Conservation (phyloP, 768 basidiomycete species). For the Psilocybe tampanensis region DNA sequence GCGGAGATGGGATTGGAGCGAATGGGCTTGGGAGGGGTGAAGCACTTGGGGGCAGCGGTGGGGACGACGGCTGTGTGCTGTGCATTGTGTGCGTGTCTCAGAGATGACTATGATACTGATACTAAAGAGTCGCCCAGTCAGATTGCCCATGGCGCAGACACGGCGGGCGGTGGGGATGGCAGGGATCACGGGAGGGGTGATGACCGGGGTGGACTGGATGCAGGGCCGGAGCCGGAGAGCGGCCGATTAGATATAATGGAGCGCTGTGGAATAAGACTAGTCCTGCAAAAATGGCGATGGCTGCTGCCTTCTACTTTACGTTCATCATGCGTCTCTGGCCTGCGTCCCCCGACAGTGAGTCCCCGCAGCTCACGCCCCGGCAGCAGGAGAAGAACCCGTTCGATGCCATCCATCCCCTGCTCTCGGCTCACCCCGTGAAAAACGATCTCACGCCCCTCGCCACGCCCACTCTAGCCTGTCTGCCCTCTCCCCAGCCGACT, state of each 20-base stretch:
- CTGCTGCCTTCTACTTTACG: conserved; percentile 10
- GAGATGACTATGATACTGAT: neutral
- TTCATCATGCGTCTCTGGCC: conserved; percentile 76
- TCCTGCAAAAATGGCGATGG: conserved; percentile 11
- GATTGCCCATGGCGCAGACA: conserved; percentile 53
- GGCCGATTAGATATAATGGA: conserved; percentile 17
- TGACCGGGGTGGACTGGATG: conserved; percentile 49
- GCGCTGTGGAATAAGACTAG: conserved; percentile 8
- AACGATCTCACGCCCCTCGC: conserved; percentile 43
- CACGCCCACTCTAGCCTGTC: conserved; percentile 48
- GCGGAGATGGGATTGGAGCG: conserved; percentile 43
- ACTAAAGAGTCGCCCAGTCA: conserved; percentile 41
- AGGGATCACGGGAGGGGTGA: conserved; percentile 52
- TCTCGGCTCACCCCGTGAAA: conserved; percentile 33
- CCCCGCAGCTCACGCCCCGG: conserved; percentile 57
- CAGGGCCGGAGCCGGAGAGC: conserved; percentile 23
- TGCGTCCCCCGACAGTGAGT: conserved; percentile 29
- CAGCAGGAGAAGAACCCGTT: conserved; percentile 59
- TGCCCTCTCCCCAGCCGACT: conserved; percentile 56
- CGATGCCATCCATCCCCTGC: conserved; percentile 48
- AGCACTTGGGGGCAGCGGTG: conserved; percentile 62
- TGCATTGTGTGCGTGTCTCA: conserved; percentile 44
- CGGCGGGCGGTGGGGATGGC: conserved; percentile 56
- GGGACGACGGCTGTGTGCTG: conserved; percentile 65
- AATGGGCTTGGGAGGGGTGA: conserved; percentile 40